Evolutionary conservation across 1,284 basidiomycete species (phyloP).

Genomic region (Polyporus tsugae): DNA sequence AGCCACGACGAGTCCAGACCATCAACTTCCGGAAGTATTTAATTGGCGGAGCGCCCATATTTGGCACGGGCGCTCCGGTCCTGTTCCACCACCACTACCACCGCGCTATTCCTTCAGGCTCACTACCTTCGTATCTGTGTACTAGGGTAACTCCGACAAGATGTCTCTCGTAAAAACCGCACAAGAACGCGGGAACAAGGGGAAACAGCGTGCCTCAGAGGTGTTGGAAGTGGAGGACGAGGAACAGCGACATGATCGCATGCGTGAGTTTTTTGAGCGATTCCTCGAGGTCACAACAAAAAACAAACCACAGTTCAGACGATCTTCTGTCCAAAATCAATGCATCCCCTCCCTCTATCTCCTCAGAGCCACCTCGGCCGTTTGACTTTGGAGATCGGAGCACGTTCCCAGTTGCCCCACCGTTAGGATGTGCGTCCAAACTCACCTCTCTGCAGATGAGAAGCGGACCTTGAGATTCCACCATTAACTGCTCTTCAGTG

Average conservation of each 20-base stretch:
- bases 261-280: constrained; percentile 39
- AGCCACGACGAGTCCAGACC: neutral
- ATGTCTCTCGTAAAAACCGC: too few relatives aligned
- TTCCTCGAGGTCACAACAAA: neutral
- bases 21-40: neutral
- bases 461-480: neutral
- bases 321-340: constrained; percentile 41
- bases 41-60: neutral
- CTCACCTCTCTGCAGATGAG: too few relatives aligned
- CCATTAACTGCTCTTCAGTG: constrained; percentile 46
- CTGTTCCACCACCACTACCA: neutral
- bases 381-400: constrained; percentile 42
- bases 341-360: constrained; percentile 17
- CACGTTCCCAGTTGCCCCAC: constrained; percentile 40
- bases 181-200: constrained; percentile 1
- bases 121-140: neutral
- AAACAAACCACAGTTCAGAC: constrained; percentile 31
- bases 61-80: neutral
- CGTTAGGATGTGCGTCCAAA: constrained; percentile 45
- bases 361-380: neutral
- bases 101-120: neutral
- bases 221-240: constrained; percentile 45
- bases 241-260: constrained; percentile 43
- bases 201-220: constrained; percentile 25
- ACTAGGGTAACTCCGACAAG: neutral